phyloP scores from a whole-genome alignment of 257 asterid genomes.

The Galeopsis tetrahit region DNA sequence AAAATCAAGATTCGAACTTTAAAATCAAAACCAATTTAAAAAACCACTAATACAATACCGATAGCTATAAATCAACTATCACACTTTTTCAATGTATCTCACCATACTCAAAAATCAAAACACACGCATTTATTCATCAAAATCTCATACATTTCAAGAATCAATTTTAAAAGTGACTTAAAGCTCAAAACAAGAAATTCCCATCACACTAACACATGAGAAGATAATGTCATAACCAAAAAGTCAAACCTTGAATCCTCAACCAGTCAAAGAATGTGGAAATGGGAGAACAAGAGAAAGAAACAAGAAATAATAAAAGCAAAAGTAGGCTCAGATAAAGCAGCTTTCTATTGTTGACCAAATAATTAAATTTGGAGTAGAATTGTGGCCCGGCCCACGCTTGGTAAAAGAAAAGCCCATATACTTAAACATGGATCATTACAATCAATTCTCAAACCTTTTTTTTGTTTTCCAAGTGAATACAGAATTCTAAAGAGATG shows the following conservation, averaged over 20 bases:
- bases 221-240: background rate
- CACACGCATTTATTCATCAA: too few relatives aligned
- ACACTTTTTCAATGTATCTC: too few relatives aligned
- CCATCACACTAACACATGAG: too few relatives aligned
- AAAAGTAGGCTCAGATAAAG: background rate
- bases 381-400: background rate
- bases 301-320: background rate
- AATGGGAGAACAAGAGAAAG: background rate
- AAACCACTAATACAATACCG: too few relatives aligned
- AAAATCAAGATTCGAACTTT: too few relatives aligned
- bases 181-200: too few relatives aligned
- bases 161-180: too few relatives aligned
- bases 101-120: too few relatives aligned
- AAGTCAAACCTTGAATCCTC: background rate
- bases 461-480: background rate
- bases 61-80: too few relatives aligned
- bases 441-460: background rate
- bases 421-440: background rate
- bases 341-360: conserved; percentile 5
- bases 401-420: background rate
- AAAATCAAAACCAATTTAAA: too few relatives aligned
- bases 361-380: background rate
- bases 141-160: too few relatives aligned
- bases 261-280: background rate
- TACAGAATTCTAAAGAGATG: background rate